Evolutionary conservation across 2,329 filamentous ascomycete genomes (phyloP).

Genomic region (Pestalotiopsis sp.): DNA sequence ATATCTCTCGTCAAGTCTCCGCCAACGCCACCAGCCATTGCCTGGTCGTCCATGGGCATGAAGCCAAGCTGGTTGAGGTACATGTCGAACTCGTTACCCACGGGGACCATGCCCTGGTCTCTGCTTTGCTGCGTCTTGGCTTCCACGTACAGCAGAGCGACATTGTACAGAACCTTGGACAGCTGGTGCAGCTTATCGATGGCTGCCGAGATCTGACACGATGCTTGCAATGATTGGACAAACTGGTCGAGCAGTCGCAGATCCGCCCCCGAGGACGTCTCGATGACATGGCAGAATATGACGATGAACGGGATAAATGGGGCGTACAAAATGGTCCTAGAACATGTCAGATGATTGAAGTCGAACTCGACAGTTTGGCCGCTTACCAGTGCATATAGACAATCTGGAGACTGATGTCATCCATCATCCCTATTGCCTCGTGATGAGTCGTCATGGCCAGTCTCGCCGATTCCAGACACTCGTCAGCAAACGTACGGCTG

Average conservation of each 20-base stretch:
- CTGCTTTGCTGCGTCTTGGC: constrained; percentile 46
- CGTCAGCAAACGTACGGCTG: constrained; percentile 38
- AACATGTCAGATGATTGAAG: constrained; percentile 9
- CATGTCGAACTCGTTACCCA: constrained; percentile 35
- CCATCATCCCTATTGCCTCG: constrained; percentile 42
- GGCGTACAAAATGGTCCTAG: constrained; percentile 49
- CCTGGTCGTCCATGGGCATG: constrained; percentile 30
- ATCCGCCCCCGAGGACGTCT: constrained; percentile 45
- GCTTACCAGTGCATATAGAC: constrained; percentile 48
- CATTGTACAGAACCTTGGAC: constrained; percentile 60
- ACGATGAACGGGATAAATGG: constrained; percentile 58
- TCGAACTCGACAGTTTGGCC: constrained; percentile 15
- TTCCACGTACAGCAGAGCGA: constrained; percentile 62
- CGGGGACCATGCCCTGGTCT: constrained; percentile 27
- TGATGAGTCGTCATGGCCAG: constrained; percentile 43
- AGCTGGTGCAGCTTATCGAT: constrained; percentile 59
- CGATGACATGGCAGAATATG: constrained; percentile 53
- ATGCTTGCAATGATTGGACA: constrained; percentile 51
- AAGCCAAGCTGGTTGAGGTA: constrained; percentile 36
- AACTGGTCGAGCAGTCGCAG: constrained; percentile 52
- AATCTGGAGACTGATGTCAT: constrained; percentile 38
- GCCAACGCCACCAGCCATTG: neutral
- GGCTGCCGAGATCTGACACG: constrained; percentile 47
- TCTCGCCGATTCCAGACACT: constrained; percentile 45
- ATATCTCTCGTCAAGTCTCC: constrained; percentile 10